phyloP scores from a whole-genome alignment of 768 basidiomycete genomes.

The Rhizopogon vinicolor region DNA sequence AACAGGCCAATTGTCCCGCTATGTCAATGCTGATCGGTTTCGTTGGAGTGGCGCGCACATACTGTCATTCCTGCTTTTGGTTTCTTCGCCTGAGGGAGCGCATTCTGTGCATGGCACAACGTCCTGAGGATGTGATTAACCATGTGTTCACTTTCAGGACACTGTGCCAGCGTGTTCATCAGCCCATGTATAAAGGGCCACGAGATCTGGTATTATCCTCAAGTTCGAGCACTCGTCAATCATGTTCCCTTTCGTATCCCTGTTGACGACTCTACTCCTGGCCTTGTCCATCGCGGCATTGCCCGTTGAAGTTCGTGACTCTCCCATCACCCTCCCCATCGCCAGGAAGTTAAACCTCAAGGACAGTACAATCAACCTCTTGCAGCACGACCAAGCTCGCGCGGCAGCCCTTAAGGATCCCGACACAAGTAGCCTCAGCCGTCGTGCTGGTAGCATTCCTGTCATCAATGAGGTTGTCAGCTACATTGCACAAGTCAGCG shows the following conservation, averaged over 20 bases:
- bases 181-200: neutral
- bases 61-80: neutral
- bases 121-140: neutral
- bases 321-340: conserved; percentile 43
- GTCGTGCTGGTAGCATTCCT: conserved; percentile 23
- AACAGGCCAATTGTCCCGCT: neutral
- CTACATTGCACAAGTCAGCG: conserved; percentile 36
- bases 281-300: conserved; percentile 41
- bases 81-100: conserved; percentile 6
- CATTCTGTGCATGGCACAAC: neutral
- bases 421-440: conserved; percentile 10
- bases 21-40: neutral
- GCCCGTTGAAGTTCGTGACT: conserved; percentile 34
- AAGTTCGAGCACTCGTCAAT: neutral
- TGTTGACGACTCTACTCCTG: conserved; percentile 43
- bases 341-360: conserved; percentile 48
- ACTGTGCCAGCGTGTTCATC: neutral
- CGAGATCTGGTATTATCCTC: no score
- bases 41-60: no score
- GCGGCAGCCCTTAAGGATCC: conserved; percentile 39
- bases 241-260: conserved; percentile 34
- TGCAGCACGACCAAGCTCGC: conserved; percentile 48
- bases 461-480: conserved; percentile 38
- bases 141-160: conserved; percentile 9
- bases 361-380: conserved; percentile 39